Conservation (phyloP, 257 asterid genomes). For the Forsythia suspensa region DNA sequence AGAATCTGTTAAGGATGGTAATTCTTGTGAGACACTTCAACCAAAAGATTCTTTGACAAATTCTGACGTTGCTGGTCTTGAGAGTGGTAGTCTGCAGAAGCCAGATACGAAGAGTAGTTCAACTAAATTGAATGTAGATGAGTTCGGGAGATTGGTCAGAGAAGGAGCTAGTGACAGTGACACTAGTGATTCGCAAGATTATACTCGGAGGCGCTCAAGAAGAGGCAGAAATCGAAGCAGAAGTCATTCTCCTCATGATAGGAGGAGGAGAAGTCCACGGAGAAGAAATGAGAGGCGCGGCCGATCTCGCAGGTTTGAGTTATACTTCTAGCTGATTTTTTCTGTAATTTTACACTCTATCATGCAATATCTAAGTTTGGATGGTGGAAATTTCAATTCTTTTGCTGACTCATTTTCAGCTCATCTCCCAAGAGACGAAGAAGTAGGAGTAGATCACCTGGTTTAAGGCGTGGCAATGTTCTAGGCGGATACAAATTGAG, state of each 20-base stretch:
- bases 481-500: constrained; percentile 45
- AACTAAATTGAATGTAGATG: constrained; percentile 55
- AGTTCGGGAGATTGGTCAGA: constrained; percentile 88
- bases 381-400: constrained; percentile 14
- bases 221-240: constrained; percentile 68
- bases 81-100: constrained; percentile 30
- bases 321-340: not conserved
- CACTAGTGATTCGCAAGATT: constrained; percentile 56
- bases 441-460: constrained; percentile 78
- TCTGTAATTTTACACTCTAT: constrained; percentile 10
- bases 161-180: constrained; percentile 84
- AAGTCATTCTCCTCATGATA: constrained; percentile 74
- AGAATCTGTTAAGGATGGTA: constrained; percentile 32
- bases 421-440: constrained; percentile 70
- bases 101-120: constrained; percentile 35
- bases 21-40: constrained; percentile 16
- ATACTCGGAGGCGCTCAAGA: constrained; percentile 47
- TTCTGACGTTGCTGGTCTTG: constrained; percentile 23
- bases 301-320: constrained; percentile 75
- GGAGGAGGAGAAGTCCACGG: constrained; percentile 75
- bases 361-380: not conserved
- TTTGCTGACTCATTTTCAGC: constrained; percentile 45
- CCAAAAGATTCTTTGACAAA: constrained; percentile 26
- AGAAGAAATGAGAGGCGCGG: constrained; percentile 67
- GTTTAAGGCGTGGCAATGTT: constrained; percentile 44